Conservation (phyloP, 805 yeast species). For the Maudiozyma serrabonitensis region DNA sequence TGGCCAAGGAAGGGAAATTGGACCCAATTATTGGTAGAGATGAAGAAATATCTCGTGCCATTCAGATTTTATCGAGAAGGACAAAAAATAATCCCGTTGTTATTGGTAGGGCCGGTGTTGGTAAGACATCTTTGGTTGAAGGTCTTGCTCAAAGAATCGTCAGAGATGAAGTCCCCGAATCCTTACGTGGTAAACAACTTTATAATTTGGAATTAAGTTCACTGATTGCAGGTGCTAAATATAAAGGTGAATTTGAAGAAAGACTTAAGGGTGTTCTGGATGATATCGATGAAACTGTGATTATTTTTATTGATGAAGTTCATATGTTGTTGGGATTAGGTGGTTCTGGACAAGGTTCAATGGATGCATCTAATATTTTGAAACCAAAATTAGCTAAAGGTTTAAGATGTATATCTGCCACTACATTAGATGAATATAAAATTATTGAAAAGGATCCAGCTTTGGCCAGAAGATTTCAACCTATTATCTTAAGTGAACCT, state of each 20-base stretch:
- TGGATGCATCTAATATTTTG: conserved; percentile 87
- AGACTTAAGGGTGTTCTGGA: conserved; percentile 70
- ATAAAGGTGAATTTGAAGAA: conserved; percentile 92
- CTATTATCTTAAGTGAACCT: conserved; percentile 81
- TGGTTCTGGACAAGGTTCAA: conserved; percentile 77
- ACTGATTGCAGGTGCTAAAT: conserved; percentile 89
- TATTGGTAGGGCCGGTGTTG: conserved; percentile 96
- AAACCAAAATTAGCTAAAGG: conserved; percentile 95
- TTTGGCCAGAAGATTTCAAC: conserved; percentile 85
- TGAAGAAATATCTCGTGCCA: conserved; percentile 86
- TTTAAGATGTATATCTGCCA: conserved; percentile 91
- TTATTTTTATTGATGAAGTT: conserved; percentile 82
- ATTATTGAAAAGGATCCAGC: conserved; percentile 96
- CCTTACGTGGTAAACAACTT: conserved; percentile 77
- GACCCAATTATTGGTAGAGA: conserved; percentile 98
- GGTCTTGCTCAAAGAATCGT: conserved; percentile 92
- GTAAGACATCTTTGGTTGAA: conserved; percentile 94
- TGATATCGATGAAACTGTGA: conserved; percentile 71
- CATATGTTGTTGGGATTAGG: conserved; percentile 87
- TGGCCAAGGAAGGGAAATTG: conserved; percentile 81
- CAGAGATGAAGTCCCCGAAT: conserved; percentile 88
- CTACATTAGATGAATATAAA: conserved; percentile 89
- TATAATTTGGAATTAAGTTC: conserved; percentile 82
- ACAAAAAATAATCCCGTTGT: conserved; percentile 93
- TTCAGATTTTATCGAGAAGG: conserved; percentile 83